Base-by-base conservation (phyloP, 2,329 filamentous ascomycete species). In the Aspergillus carbonarius region DNA sequence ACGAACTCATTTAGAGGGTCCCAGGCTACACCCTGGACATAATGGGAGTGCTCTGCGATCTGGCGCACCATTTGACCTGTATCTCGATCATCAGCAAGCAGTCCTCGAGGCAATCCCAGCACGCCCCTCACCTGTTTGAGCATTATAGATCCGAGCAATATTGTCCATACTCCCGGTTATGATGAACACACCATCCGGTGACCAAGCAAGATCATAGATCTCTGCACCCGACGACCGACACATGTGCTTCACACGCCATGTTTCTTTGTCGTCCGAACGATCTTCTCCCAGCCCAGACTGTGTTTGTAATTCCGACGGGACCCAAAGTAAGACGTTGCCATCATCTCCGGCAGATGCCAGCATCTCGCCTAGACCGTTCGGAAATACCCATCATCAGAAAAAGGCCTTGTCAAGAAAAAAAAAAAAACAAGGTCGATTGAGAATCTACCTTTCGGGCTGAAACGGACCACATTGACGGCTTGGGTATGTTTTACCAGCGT, bases 91-190 rank as follows among this genome's bases (percentile, higher is more conserved):
- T 70, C 63, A 76, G 68, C 27, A 46, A 58, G 15, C 27, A 40
- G 1, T 20, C 37, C 27, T 44, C 5, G 12, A 46, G n/a, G 13
- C 13, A 27, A 13, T 17, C 1, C 23, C 23, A 15, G 17, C n/a
- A 48, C 2, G 10, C 35, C n/a, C 9, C 83, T 63, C 81, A 93
- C 91, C 93, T 69, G 90, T 95, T 64, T 90, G 89, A 57, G 93
- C 91, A 76, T 96, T 97, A 81, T 97, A 98, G 68, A 99, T 98
- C 60, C 93, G 86, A 59, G 95, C 93, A 73, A 98, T 89, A 74
- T 99, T 99, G 79, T 99, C 95, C 93, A 99, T 98, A 78, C 95
- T 98, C 39, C 95, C 95, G 23, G 96, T 97, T 68, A 99, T 97
- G 80, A 99, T 96, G 79, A 96, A 95, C 39, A 88, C 82, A 39